Percentiles rank a stretch among this genome's conserved stretches.
phyloP scores from a whole-genome alignment of 2,329 filamentous ascomycete genomes.

The Tolypocladium guangdongense region DNA sequence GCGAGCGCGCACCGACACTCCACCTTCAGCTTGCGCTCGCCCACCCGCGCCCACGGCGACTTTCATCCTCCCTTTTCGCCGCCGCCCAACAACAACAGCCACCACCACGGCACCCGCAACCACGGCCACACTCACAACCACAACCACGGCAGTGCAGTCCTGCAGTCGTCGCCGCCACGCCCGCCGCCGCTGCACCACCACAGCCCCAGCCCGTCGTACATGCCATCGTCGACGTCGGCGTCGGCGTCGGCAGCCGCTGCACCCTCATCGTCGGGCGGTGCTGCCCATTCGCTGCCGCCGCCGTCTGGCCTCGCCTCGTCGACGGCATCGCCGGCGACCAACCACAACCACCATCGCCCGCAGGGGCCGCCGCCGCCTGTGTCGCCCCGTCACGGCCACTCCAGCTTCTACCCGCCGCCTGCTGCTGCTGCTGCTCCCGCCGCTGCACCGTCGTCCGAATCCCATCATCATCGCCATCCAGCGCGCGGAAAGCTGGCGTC shows the following conservation, averaged over 20 bases:
- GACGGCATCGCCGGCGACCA: constrained; percentile 5
- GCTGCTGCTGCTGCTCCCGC: constrained; percentile 8
- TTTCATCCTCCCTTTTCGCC: constrained; percentile 21
- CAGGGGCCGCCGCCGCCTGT: constrained; percentile 18
- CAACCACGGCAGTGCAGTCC: constrained; percentile 14
- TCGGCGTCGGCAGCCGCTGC: constrained; percentile 15
- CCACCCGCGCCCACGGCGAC: constrained; percentile 32
- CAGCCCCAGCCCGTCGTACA: constrained; percentile 25
- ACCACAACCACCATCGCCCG: constrained; percentile 12
- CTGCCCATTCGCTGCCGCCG: constrained; percentile 19
- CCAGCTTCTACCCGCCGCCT: constrained; percentile 3
- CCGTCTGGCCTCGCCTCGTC: constrained; percentile 14
- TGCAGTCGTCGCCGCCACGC: constrained; percentile 20
- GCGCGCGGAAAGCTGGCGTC: constrained; percentile 27
- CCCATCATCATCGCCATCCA: constrained; percentile 19
- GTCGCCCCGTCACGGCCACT: constrained; percentile 32
- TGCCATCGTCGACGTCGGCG: constrained; percentile 21
- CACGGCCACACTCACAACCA: constrained; percentile 16
- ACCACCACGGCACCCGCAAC: constrained; percentile 12
- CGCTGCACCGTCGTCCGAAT: constrained; percentile 1
- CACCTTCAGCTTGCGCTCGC: constrained; percentile 38
- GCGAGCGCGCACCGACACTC: constrained; percentile 27
- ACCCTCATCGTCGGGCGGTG: constrained; percentile 9
- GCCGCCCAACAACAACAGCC: constrained; percentile 9
- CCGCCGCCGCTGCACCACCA: constrained; percentile 12